phyloP scores from a whole-genome alignment of 306 rosid species.

The Citrullus mucosospermus region DNA sequence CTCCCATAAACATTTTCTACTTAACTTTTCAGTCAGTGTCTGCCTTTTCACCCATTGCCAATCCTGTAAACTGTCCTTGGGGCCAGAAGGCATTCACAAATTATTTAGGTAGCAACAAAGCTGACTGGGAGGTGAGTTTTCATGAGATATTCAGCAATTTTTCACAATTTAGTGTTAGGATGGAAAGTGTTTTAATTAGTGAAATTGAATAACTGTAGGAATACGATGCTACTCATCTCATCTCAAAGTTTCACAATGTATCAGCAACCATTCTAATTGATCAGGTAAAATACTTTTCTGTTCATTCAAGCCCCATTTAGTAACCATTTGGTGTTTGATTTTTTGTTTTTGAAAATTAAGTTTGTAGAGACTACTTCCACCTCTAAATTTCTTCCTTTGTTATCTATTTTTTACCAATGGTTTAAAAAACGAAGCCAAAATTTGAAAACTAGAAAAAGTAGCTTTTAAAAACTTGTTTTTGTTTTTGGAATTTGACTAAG shows the following conservation, averaged over 20 bases:
- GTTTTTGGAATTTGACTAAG: too few species aligned
- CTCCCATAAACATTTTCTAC: neutral
- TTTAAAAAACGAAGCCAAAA: too few species aligned
- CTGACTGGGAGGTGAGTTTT: slow-evolving; percentile 73
- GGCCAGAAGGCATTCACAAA: slow-evolving; percentile 90
- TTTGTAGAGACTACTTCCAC: too few species aligned
- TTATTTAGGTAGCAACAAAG: slow-evolving; percentile 65
- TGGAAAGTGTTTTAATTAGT: neutral
- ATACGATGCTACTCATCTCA: slow-evolving; percentile 66
- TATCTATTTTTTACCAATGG: too few species aligned
- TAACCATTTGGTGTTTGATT: too few species aligned
- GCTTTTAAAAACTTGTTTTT: too few species aligned
- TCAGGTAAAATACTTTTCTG: slow-evolving; percentile 40
- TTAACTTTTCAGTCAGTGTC: slow-evolving; percentile 60
- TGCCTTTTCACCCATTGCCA: slow-evolving; percentile 71
- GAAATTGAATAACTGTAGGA: slow-evolving; percentile 44
- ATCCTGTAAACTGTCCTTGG: slow-evolving; percentile 81
- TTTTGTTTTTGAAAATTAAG: too few species aligned
- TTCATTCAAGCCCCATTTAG: neutral
- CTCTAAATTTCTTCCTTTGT: too few species aligned
- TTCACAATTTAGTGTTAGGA: neutral
- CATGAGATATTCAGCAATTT: neutral
- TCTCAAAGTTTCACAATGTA: slow-evolving; percentile 37
- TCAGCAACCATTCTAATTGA: slow-evolving; percentile 71
- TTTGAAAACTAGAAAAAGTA: too few species aligned